Conservation (phyloP, 441 rosid genomes). For the Euphorbia corollata region DNA sequence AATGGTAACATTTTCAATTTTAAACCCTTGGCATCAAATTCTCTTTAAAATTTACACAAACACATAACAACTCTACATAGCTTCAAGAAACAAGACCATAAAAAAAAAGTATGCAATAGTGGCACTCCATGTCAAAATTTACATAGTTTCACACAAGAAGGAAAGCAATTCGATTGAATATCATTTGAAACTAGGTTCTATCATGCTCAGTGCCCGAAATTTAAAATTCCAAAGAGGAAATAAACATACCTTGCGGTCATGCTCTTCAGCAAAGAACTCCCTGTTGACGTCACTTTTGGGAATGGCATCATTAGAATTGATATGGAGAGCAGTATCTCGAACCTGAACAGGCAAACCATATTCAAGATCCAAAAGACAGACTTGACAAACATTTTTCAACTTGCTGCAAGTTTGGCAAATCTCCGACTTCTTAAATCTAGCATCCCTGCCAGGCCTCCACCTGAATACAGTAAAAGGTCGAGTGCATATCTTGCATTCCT, state of each 20-base stretch:
- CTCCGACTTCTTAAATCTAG: slow-evolving; percentile 83
- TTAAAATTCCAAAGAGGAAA: background rate
- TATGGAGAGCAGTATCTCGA: slow-evolving; percentile 83
- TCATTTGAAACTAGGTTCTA: background rate
- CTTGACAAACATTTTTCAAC: slow-evolving; percentile 95
- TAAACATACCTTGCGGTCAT: slow-evolving; percentile 65
- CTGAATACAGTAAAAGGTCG: slow-evolving; percentile 92
- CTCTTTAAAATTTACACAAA: background rate
- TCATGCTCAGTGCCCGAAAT: background rate
- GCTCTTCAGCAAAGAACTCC: slow-evolving; percentile 96
- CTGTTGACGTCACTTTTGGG: slow-evolving; percentile 93
- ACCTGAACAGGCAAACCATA: slow-evolving; percentile 96
- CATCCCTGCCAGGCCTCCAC: slow-evolving; percentile 95
- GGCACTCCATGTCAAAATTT: background rate
- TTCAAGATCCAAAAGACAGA: slow-evolving; percentile 87
- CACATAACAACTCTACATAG: background rate
- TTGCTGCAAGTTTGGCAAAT: slow-evolving; percentile 93
- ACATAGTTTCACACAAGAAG: background rate
- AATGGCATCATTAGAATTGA: slow-evolving; percentile 76
- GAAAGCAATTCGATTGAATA: background rate
- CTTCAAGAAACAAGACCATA: background rate
- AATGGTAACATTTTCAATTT: background rate
- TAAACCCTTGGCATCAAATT: background rate
- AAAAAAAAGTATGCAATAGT: background rate
- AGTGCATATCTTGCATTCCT: slow-evolving; percentile 93